Base-by-base conservation (phyloP, 1,284 basidiomycete species). In the Microbotryum violaceum region DNA sequence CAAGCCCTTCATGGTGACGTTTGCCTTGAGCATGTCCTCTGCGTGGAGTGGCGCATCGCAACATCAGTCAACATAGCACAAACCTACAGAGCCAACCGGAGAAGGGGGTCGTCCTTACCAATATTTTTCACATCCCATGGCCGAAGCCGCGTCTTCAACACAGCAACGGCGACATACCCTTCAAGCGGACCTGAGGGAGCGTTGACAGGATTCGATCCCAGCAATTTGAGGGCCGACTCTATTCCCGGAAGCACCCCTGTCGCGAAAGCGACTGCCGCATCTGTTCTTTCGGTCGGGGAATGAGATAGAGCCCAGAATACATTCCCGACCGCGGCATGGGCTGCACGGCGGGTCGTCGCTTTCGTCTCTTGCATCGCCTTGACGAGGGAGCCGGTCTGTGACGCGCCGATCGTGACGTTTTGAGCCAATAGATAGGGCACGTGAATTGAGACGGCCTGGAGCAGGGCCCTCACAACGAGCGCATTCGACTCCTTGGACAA, bases 401-500 rank as follows among this genome's bases (percentile, higher is more conserved):
- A 48, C 0, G 56, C 49, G 7, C 58, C 57, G 3, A 66, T 44
- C 9, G 53, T 4, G 1, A 58, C 31, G 21, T 53, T 25, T 27
- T 52, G 56, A 8, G 44, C n/a, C 20, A 21, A 18, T 42, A 71
- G 60, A 20, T 68, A 60, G 16, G 62, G 57, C 23, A 92, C 75
- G 72, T 92, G 89, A 0, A 75, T 69, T 0, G 81, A 74, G 8
- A 92, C 74, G 1, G 83, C 80, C 1, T 75, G 73, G 0, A 81
- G 79, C 6, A 91, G 78, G 0, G 81, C 79, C 1, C 78, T 67
- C 2, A 83, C 78, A 0, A 85, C 85, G 0, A 76, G 72, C 59
- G 92, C 90, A 60, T 78, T 77, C 5, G 83, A 82, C 72, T 94
- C 91, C 74, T 94, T 94, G 4, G 82, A 77, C 46, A 92, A 77